Percentiles rank a stretch among this genome's conserved stretches.
phyloP scores from a whole-genome alignment of 1,139 yeast genomes.

The Candida albicans region DNA sequence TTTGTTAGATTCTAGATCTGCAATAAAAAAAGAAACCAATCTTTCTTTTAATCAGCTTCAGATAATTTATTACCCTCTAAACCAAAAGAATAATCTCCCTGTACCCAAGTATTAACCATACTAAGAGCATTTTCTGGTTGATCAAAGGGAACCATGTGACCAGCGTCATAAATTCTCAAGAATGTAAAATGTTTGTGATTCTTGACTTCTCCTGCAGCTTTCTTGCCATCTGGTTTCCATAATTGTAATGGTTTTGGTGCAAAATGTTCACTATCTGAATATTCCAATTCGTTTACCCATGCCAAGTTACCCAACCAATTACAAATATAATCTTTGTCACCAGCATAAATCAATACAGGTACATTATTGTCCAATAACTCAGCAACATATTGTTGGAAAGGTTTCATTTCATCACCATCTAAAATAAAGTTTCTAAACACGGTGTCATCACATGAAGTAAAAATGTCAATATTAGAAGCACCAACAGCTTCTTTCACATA shows the following conservation, averaged over 20 bases:
- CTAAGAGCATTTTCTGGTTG: slow-evolving; percentile 47
- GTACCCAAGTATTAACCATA: slow-evolving; percentile 48
- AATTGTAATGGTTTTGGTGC: slow-evolving; percentile 39
- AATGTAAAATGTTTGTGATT: slow-evolving; percentile 46
- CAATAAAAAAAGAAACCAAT: too few relatives aligned
- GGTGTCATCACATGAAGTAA: slow-evolving; percentile 83
- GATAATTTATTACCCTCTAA: neutral
- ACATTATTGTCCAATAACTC: slow-evolving; percentile 56
- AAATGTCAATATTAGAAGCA: slow-evolving; percentile 76
- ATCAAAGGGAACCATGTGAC: slow-evolving; percentile 54
- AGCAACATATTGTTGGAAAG: slow-evolving; percentile 70
- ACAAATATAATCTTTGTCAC: slow-evolving; percentile 83
- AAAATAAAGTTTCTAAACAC: slow-evolving; percentile 74
- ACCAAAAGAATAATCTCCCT: slow-evolving; percentile 32
- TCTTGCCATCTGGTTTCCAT: slow-evolving; percentile 29
- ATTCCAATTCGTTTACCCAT: slow-evolving; percentile 69
- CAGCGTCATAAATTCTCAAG: slow-evolving; percentile 48
- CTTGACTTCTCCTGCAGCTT: slow-evolving; percentile 47
- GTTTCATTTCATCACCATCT: slow-evolving; percentile 75
- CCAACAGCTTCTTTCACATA: slow-evolving; percentile 72
- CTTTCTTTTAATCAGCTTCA: too few relatives aligned
- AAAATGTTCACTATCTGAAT: slow-evolving; percentile 59
- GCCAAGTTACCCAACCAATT: slow-evolving; percentile 85
- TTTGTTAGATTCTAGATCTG: too few relatives aligned
- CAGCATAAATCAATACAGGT: slow-evolving; percentile 78